These are phyloP conservation scores for Kickxella alabastrina DNA, from an alignment of 192 early-diverging fungal genomes.

Conservation along the genomic window DNA sequence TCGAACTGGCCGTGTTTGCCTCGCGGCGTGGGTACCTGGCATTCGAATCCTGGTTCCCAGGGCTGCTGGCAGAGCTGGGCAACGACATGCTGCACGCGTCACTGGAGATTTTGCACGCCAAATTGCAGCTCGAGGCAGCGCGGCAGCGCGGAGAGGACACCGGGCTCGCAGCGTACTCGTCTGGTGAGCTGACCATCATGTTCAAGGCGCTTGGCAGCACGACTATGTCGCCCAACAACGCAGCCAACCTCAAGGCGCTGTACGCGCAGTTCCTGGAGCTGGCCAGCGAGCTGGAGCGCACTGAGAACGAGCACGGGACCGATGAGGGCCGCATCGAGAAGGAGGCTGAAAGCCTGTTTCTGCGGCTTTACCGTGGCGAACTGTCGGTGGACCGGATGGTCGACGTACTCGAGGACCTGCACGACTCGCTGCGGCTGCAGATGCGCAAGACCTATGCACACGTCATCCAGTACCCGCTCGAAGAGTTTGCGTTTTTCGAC, in stretches of 20 bases:
- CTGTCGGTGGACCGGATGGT: conserved; percentile 80
- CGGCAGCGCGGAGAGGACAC: conserved; percentile 50
- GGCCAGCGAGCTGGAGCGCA: conserved; percentile 30
- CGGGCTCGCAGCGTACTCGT: conserved; percentile 25
- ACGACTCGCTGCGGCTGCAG: conserved; percentile 66
- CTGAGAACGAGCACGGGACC: conserved; percentile 30
- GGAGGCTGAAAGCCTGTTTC: conserved; percentile 50
- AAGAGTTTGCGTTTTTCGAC: conserved; percentile 92
- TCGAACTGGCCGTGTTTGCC: conserved; percentile 51
- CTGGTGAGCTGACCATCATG: conserved; percentile 42
- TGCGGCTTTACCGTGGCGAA: conserved; percentile 52
- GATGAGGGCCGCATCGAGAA: conserved; percentile 49
- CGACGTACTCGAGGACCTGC: conserved; percentile 74
- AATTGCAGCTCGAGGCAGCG: conserved; percentile 48
- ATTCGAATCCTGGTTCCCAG: conserved; percentile 52
- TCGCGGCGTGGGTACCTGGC: conserved; percentile 47
- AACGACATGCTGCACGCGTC: conserved; percentile 47
- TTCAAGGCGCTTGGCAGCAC: conserved; percentile 38
- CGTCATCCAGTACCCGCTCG: conserved; percentile 92
- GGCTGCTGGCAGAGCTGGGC: conserved; percentile 43
- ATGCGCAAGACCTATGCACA: conserved; percentile 84
- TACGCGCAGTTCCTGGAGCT: conserved; percentile 50
- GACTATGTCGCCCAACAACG: conserved; percentile 49
- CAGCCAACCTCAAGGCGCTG: conserved; percentile 52
- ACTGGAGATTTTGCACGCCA: conserved; percentile 49